Base-by-base conservation (phyloP, 2,329 filamentous ascomycete genomes). In the Periconia sp. region DNA sequence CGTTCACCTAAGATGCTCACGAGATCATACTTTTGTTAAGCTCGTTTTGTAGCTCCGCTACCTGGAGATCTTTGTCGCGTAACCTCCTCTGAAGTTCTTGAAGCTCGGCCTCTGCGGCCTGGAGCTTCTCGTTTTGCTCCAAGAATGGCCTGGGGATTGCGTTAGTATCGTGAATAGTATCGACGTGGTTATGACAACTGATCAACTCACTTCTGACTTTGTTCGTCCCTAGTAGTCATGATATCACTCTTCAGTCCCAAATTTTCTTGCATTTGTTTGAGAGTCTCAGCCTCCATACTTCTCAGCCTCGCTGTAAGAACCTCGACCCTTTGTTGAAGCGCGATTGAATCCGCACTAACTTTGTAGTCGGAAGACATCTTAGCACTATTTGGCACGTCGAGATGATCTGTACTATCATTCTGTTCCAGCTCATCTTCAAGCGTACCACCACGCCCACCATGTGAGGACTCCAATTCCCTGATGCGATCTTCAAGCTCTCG, bases 401-500 rank as follows among this genome's bases (percentile, higher is more conserved):
- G 20, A 41, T 57, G 55, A 30, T 65, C 65, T 11, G 55, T 48
- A 47, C 58, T 63, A 14, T 72, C 69, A 20, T 72, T 71, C 40
- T 68, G 60, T 15, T 58, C 63, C 13, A 78, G 71, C 56, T 78
- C 75, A 42, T 75, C 74, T 52, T 75, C 76, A 6, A 78, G 64
- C 46, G 65, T 75, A 10, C 65, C 69, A 7, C 68, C 68, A 3
- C 62, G 60, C 48, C 56, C 61, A 2, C 53, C 57, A 37, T 66
- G 63, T 14, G 73, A 72, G 1, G 71, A 61, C 33, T 76, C 73
- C 11, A 76, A 62, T 3, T 79, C 76, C 14, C 75, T 72, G 42
- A 80, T 68, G 47, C 73, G 73, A 27, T 76, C 72, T 56, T 79
- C 76, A 7, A 81, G 71, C 45, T 81, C 78, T 45, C 75, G 72